These are phyloP conservation scores for Morella rubra DNA, from an alignment of 306 rosid genomes.

Conservation along the genomic window DNA sequence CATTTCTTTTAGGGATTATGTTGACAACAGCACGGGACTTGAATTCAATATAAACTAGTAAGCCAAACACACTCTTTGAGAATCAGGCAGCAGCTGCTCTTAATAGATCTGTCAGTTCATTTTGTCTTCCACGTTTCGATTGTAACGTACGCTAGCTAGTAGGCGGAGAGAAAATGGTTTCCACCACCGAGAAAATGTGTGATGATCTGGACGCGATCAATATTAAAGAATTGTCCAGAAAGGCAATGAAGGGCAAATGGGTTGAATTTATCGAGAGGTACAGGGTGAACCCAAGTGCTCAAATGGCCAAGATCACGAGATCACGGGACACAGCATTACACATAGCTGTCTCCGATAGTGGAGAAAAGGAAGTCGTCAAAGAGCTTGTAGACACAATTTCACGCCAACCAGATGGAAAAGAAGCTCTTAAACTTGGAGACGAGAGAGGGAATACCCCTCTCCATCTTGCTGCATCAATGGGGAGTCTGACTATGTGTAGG, in stretches of 20 bases:
- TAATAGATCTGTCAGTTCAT: no score
- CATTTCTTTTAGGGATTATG: no score
- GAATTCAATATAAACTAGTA: no score
- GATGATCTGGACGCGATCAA: no score
- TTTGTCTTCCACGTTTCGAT: no score
- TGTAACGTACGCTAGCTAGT: no score
- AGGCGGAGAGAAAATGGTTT: no score
- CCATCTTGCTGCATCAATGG: slow-evolving; percentile 43
- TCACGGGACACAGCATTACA: slow-evolving; percentile 52
- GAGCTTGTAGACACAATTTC: not conserved
- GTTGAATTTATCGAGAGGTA: slow-evolving; percentile 18
- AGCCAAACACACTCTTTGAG: no score
- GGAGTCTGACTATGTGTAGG: slow-evolving; percentile 28
- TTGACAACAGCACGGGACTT: no score
- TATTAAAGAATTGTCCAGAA: slow-evolving; percentile 9
- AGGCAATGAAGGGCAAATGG: slow-evolving; percentile 42
- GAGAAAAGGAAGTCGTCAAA: slow-evolving; percentile 29
- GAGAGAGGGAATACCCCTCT: slow-evolving; percentile 35
- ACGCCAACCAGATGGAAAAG: no score
- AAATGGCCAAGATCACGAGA: slow-evolving; percentile 28
- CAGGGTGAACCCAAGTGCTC: not conserved
- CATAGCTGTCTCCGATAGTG: slow-evolving; percentile 41
- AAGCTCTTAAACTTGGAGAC: slow-evolving; percentile 21
- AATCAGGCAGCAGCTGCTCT: no score
- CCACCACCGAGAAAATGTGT: no score